These are phyloP conservation scores for Acanthamoeba castellanii DNA, from an alignment of 208 protist species.

Conservation along the genomic window DNA sequence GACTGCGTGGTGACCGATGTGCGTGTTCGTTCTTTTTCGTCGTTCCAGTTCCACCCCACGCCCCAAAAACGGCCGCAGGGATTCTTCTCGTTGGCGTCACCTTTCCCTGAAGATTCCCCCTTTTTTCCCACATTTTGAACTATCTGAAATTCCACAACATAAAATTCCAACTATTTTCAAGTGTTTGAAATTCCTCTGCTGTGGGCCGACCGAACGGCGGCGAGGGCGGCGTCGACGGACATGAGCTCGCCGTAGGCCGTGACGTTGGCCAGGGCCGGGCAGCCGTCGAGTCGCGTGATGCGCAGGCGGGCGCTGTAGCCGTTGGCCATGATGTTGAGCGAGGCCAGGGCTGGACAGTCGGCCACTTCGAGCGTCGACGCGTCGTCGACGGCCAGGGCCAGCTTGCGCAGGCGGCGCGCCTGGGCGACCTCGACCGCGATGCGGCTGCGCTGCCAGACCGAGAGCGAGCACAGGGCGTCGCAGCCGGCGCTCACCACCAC, in stretches of 20 bases:
- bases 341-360: neutral
- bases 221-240: neutral
- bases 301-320: neutral
- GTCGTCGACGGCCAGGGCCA: neutral
- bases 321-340: neutral
- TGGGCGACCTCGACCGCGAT: neutral
- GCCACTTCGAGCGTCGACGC: neutral
- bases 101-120: too few species aligned
- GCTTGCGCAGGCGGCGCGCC: neutral
- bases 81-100: neutral
- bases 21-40: conserved; percentile 11
- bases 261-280: neutral
- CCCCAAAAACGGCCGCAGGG: neutral
- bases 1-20: neutral
- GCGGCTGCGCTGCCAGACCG: neutral
- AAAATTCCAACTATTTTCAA: too few species aligned
- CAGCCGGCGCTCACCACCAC: neutral
- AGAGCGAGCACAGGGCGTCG: neutral
- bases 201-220: too few species aligned
- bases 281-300: neutral
- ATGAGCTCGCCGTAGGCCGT: neutral
- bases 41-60: neutral
- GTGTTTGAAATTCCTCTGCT: too few species aligned
- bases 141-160: too few species aligned
- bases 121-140: too few species aligned